phyloP scores from a whole-genome alignment of 75 land plant genomes.

The Pseudotsuga menziesii region DNA sequence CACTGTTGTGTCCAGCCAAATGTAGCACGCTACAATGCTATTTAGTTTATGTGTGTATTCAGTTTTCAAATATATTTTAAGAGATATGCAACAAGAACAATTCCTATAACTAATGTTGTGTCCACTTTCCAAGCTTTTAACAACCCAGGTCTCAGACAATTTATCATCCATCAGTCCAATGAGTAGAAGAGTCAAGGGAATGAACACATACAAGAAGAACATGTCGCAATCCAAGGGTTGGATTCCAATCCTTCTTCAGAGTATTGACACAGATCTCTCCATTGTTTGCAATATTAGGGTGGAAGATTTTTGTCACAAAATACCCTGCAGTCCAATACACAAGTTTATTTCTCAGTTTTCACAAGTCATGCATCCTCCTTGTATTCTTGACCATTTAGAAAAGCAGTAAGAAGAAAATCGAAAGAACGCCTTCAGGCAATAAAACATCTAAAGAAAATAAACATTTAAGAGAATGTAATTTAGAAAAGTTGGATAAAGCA shows the following conservation, averaged over 20 bases:
- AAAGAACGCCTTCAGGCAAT: neutral
- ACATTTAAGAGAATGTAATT: neutral
- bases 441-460: neutral
- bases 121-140: no score
- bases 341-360: neutral
- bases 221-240: slow-evolving; percentile 93
- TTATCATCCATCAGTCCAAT: no score
- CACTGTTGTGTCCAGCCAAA: no score
- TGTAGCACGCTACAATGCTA: no score
- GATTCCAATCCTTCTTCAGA: slow-evolving; percentile 97
- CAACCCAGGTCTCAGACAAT: no score
- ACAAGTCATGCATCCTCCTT: neutral
- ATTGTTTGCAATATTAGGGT: slow-evolving; percentile 94
- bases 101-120: no score
- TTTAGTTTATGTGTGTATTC: no score
- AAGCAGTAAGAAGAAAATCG: neutral
- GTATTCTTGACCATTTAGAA: neutral
- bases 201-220: slow-evolving; percentile 69
- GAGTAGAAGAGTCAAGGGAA: no score
- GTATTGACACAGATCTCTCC: slow-evolving; percentile 99
- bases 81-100: no score
- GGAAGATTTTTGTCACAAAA: slow-evolving; percentile 93
- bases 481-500: neutral
- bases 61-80: no score
- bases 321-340: slow-evolving; percentile 54